phyloP scores from a whole-genome alignment of 768 basidiomycete genomes.

The Pilatotrama ljubarskyi region DNA sequence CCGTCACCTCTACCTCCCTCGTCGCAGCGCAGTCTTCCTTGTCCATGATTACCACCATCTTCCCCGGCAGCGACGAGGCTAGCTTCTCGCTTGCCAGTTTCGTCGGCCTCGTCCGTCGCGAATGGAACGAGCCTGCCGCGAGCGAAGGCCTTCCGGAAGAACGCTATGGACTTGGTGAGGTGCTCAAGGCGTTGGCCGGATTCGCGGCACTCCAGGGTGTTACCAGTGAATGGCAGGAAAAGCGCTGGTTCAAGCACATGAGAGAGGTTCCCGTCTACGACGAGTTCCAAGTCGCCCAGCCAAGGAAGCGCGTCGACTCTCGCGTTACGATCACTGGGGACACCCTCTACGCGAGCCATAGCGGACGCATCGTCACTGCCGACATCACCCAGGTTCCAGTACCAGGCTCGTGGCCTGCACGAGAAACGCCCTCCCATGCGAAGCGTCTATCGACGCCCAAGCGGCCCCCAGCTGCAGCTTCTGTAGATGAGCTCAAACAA shows the following conservation, averaged over 20 bases:
- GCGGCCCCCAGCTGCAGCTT: constrained; percentile 19
- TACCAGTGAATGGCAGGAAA: constrained; percentile 80
- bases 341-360: constrained; percentile 63
- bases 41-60: constrained; percentile 69
- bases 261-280: constrained; percentile 66
- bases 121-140: constrained; percentile 62
- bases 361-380: constrained; percentile 75
- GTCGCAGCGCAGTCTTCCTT: constrained; percentile 75
- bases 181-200: constrained; percentile 69
- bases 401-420: constrained; percentile 1
- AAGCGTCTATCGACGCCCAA: not conserved
- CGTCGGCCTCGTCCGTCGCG: constrained; percentile 74
- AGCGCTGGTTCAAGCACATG: constrained; percentile 63
- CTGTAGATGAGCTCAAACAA: constrained; percentile 56
- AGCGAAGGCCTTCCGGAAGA: constrained; percentile 57
- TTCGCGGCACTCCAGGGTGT: constrained; percentile 83
- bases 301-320: constrained; percentile 37
- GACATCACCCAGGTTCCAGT: constrained; percentile 65
- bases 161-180: constrained; percentile 62
- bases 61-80: constrained; percentile 75
- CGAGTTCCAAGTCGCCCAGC: constrained; percentile 12
- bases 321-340: constrained; percentile 73
- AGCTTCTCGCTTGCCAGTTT: constrained; percentile 82
- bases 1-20: constrained; percentile 73
- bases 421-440: not conserved